Percentiles rank a stretch among this genome's conserved stretches.
These are phyloP conservation scores for Friedmanniomyces endolithicus DNA, from an alignment of 495 filamentous ascomycete genomes.

Conservation along the genomic window DNA sequence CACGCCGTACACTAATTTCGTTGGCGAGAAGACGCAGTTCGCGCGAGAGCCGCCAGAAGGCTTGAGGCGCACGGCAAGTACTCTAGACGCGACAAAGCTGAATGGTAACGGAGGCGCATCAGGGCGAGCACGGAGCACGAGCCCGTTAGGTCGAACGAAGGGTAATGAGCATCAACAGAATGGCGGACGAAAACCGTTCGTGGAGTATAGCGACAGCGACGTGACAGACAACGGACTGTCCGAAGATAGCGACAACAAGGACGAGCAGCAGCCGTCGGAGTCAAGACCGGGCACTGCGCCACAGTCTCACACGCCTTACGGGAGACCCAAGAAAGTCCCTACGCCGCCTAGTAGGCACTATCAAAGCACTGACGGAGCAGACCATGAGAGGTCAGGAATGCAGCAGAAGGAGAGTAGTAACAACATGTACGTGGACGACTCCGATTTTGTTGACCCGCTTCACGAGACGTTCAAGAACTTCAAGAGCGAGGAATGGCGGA, in stretches of 20 bases:
- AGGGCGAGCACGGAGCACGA: conserved; percentile 15
- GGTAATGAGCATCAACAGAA: background rate
- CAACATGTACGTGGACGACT: conserved; percentile 17
- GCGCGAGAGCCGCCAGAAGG: conserved; percentile 27
- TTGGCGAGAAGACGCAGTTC: conserved; percentile 57
- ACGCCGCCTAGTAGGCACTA: conserved; percentile 6
- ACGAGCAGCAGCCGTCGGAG: background rate
- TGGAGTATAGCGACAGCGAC: conserved; percentile 12
- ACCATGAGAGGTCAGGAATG: conserved; percentile 8
- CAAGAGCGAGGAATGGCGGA: background rate
- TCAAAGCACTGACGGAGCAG: background rate
- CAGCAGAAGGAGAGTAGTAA: conserved; percentile 13
- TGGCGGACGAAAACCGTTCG: background rate
- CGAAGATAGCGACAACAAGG: background rate
- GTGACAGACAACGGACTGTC: conserved; percentile 1
- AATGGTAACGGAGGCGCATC: background rate
- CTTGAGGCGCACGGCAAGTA: conserved; percentile 36
- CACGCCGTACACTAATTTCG: conserved; percentile 54
- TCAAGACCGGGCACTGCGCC: conserved; percentile 7
- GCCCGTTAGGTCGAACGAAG: conserved; percentile 13
- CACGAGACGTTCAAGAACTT: background rate
- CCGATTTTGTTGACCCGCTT: background rate
- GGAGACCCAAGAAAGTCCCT: conserved; percentile 11
- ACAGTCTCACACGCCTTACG: background rate
- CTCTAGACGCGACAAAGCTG: conserved; percentile 34